These are phyloP conservation scores for rapeseed (Brassica napus) DNA, from an alignment of 345 rosid species.

Conservation along the genomic window Da-Ae NC_063436.1:4116001-4116500, in stretches of 20 bases:
- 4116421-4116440: constrained; percentile 50
- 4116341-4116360: constrained; percentile 61
- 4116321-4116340: constrained; percentile 74
- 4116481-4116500: constrained; percentile 45
- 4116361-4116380: constrained; percentile 65
- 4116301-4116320: constrained; percentile 70
- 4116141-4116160: constrained; percentile 69
- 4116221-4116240: constrained; percentile 71
- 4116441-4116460: constrained; percentile 83
- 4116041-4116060: constrained; percentile 47
- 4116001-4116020: constrained; percentile 76
- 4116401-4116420: constrained; percentile 78
- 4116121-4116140: constrained; percentile 55
- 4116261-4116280: constrained; percentile 80
- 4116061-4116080: constrained; percentile 65
- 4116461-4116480: constrained; percentile 57
- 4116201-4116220: constrained; percentile 85
- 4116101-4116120: constrained; percentile 67
- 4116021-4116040: constrained; percentile 68
- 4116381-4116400: constrained; percentile 49
- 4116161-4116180: constrained; percentile 73
- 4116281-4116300: constrained; percentile 52
- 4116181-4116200: constrained; percentile 53
- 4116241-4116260: constrained; percentile 76
- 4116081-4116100: constrained; percentile 81